Evolutionary conservation across 306 rosid species (phyloP).

Genomic region (Psophocarpus tetragonolobus): DNA sequence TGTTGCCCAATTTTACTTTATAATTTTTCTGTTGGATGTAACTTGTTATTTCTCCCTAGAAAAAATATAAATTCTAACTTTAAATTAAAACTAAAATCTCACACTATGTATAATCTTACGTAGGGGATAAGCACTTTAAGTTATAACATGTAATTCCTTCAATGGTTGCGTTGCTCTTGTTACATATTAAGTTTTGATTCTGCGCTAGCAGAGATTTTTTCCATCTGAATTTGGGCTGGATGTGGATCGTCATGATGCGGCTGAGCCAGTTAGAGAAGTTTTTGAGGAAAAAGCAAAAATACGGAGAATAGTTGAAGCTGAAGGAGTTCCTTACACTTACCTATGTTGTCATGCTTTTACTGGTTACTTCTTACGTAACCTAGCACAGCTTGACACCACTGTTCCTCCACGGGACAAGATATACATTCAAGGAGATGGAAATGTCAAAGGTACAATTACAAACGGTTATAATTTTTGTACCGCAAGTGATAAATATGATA

Average conservation of each 20-base stretch:
- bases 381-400: constrained; percentile 28
- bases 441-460: constrained; percentile 40
- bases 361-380: constrained; percentile 35
- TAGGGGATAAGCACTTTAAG: too few species aligned
- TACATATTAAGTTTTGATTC: background rate
- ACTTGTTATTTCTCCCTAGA: too few species aligned
- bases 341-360: constrained; percentile 42
- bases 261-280: constrained; percentile 30
- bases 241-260: constrained; percentile 42
- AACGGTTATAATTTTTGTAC: background rate
- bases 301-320: constrained; percentile 35
- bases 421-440: constrained; percentile 49
- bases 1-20: background rate
- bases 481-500: background rate
- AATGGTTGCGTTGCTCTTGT: too few species aligned
- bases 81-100: too few species aligned
- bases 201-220: constrained; percentile 36
- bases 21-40: too few species aligned
- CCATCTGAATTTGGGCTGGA: constrained; percentile 56
- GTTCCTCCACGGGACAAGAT: constrained; percentile 50
- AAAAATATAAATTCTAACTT: too few species aligned
- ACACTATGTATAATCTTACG: too few species aligned
- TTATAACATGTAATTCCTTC: too few species aligned
- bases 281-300: constrained; percentile 32
- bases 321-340: constrained; percentile 49